These are phyloP conservation scores for Aspergillus carbonarius DNA, from an alignment of 2,329 filamentous ascomycete species.

Conservation along the genomic window DNA sequence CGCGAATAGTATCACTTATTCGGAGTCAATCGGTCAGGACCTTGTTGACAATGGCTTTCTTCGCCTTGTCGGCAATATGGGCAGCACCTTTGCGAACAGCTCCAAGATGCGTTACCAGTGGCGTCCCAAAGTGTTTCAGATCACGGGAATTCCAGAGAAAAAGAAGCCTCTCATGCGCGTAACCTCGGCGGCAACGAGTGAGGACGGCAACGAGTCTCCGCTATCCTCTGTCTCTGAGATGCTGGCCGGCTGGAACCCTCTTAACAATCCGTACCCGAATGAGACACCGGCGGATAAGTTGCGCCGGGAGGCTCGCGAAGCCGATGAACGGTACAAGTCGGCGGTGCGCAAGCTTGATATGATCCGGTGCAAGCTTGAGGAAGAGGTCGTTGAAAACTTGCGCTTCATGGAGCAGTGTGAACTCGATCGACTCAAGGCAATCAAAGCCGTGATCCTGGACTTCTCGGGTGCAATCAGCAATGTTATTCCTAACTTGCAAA, in stretches of 20 bases:
- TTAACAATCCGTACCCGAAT: constrained; percentile 87
- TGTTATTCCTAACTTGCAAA: constrained; percentile 92
- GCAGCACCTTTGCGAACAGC: constrained; percentile 94
- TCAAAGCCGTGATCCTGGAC: constrained; percentile 96
- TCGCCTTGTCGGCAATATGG: constrained; percentile 88
- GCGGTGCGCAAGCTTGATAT: constrained; percentile 83
- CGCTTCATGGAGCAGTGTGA: constrained; percentile 98
- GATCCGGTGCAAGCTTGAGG: constrained; percentile 90
- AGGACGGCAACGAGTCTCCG: constrained; percentile 70
- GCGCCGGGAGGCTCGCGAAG: constrained; percentile 81
- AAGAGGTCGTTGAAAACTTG: constrained; percentile 87
- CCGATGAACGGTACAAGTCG: constrained; percentile 90
- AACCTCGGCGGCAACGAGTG: constrained; percentile 66
- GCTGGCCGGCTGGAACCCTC: constrained; percentile 85
- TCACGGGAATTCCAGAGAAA: constrained; percentile 85
- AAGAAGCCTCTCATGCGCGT: constrained; percentile 71
- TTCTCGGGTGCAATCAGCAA: constrained; percentile 98
- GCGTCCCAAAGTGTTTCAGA: constrained; percentile 85
- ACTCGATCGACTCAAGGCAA: constrained; percentile 90
- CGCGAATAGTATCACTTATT: constrained; percentile 80
- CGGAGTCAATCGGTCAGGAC: constrained; percentile 93
- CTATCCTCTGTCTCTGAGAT: constrained; percentile 85
- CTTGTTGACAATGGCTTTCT: constrained; percentile 82
- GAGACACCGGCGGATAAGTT: constrained; percentile 86
- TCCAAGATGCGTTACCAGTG: constrained; percentile 98